Percentiles rank a stretch among this genome's conserved stretches.
Evolutionary conservation across 352 stramenopile genomes (phyloP).

Genomic region (Phytophthora boehmeriae): DNA sequence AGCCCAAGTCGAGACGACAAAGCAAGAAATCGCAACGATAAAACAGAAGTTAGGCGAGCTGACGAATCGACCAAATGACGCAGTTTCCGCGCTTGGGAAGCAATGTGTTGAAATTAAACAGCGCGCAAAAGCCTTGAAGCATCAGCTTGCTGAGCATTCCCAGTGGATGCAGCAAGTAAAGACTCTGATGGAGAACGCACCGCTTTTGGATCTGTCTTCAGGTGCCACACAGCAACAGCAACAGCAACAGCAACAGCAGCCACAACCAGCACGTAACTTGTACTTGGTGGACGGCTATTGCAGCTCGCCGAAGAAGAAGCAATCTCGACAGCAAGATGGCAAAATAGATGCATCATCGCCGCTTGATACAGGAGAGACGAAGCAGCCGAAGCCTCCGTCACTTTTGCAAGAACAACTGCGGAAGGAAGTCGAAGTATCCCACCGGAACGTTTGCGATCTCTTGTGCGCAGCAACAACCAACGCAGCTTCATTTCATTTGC

Average conservation of each 20-base stretch:
- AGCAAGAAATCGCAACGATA: constrained; percentile 41
- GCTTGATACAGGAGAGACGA: background rate
- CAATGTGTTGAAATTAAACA: constrained; percentile 47
- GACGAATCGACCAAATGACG: constrained; percentile 1
- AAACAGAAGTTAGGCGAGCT: constrained; percentile 24
- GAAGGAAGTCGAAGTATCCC: constrained; percentile 23
- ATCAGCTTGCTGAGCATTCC: constrained; percentile 56
- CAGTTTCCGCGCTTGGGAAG: constrained; percentile 16
- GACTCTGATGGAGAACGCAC: constrained; percentile 55
- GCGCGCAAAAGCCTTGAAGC: constrained; percentile 36
- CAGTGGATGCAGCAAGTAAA: constrained; percentile 54
- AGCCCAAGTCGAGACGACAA: constrained; percentile 37
- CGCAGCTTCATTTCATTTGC: constrained; percentile 32
- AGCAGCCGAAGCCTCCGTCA: constrained; percentile 30
- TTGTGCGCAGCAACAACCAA: constrained; percentile 30
- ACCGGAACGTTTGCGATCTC: constrained; percentile 41
- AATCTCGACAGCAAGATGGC: background rate
- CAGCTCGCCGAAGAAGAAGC: constrained; percentile 8
- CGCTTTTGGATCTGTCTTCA: constrained; percentile 45
- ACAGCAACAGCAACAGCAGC: background rate
- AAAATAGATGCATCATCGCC: too few relatives aligned
- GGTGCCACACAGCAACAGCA: constrained; percentile 1
- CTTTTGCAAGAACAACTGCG: constrained; percentile 44
- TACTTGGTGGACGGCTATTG: constrained; percentile 37
- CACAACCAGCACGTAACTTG: constrained; percentile 8